Conservation (phyloP, 2,329 filamentous ascomycete genomes). For the Diatrype stigma region DNA sequence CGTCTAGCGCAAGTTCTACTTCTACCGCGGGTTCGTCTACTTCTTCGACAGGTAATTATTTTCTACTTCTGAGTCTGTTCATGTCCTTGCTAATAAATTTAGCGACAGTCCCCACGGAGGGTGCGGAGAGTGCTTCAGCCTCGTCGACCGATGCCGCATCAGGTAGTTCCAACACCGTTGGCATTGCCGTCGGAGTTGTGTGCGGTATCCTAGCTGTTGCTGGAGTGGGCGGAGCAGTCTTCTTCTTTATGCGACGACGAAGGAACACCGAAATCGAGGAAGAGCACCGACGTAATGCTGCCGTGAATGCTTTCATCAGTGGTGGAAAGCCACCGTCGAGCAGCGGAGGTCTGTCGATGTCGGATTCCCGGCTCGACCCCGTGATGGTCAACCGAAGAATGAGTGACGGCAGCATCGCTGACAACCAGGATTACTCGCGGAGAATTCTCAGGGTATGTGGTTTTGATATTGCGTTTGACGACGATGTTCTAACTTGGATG, state of each 20-base stretch:
- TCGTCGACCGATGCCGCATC: constrained; percentile 23
- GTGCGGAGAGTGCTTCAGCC: constrained; percentile 13
- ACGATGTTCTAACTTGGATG: constrained; percentile 6
- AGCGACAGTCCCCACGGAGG: background rate
- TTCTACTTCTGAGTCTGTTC: background rate
- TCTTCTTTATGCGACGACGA: constrained; percentile 72
- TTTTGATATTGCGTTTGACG: background rate
- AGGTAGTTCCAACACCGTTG: constrained; percentile 64
- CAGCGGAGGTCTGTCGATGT: constrained; percentile 65
- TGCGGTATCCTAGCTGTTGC: constrained; percentile 71
- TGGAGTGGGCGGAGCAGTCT: constrained; percentile 61
- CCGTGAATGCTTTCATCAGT: constrained; percentile 72
- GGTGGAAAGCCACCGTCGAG: constrained; percentile 58
- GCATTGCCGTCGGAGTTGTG: constrained; percentile 83
- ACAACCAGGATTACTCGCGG: constrained; percentile 95
- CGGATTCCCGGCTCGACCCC: constrained; percentile 82
- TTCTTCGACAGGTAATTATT: constrained; percentile 5
- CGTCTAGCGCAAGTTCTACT: constrained; percentile 19
- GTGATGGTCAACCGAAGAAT: constrained; percentile 78
- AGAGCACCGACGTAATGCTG: constrained; percentile 76
- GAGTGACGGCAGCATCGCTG: constrained; percentile 93
- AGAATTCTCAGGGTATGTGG: constrained; percentile 83
- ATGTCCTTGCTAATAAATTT: background rate
- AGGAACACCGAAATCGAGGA: constrained; percentile 76
- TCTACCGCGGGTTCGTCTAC: constrained; percentile 7